phyloP scores from a whole-genome alignment of 257 asterid species.

The Primulina huaijiensis region DNA sequence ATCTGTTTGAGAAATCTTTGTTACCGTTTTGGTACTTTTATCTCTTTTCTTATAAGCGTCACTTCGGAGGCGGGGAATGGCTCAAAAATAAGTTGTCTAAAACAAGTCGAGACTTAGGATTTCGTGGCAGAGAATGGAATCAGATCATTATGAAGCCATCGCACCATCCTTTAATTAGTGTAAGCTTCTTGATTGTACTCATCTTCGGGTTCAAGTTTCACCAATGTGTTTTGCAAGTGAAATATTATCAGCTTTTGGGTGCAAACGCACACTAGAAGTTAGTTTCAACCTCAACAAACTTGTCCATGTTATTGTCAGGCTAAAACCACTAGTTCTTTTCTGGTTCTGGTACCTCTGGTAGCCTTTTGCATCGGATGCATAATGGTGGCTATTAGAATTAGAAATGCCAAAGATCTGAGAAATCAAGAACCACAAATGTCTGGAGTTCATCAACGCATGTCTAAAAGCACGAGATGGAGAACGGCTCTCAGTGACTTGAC shows the following conservation, averaged over 20 bases:
- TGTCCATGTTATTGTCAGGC: slow-evolving; percentile 45
- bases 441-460: not conserved
- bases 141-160: slow-evolving; percentile 23
- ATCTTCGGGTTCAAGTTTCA: not conserved
- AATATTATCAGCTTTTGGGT: slow-evolving; percentile 1
- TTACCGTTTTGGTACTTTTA: slow-evolving; percentile 12
- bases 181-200: slow-evolving; percentile 20
- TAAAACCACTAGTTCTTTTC: slow-evolving; percentile 48
- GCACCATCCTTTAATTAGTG: slow-evolving; percentile 23
- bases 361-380: slow-evolving; percentile 22
- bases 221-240: not conserved
- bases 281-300: slow-evolving; percentile 34
- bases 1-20: not conserved
- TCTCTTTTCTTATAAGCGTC: slow-evolving; percentile 25
- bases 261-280: slow-evolving; percentile 11
- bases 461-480: not conserved
- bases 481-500: slow-evolving; percentile 31
- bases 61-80: slow-evolving; percentile 18
- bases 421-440: slow-evolving; percentile 27
- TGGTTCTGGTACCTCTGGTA: slow-evolving; percentile 59
- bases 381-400: slow-evolving; percentile 14
- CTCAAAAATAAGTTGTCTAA: slow-evolving; percentile 8
- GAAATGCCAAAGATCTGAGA: slow-evolving; percentile 32
- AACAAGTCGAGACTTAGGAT: slow-evolving; percentile 16
- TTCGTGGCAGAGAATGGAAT: slow-evolving; percentile 25